A percentile compares a stretch with the other conserved stretches of the same genome.
These are phyloP conservation scores for Trichoderma oligosporum DNA, from an alignment of 2,329 filamentous ascomycete species.

Conservation along the genomic window DNA sequence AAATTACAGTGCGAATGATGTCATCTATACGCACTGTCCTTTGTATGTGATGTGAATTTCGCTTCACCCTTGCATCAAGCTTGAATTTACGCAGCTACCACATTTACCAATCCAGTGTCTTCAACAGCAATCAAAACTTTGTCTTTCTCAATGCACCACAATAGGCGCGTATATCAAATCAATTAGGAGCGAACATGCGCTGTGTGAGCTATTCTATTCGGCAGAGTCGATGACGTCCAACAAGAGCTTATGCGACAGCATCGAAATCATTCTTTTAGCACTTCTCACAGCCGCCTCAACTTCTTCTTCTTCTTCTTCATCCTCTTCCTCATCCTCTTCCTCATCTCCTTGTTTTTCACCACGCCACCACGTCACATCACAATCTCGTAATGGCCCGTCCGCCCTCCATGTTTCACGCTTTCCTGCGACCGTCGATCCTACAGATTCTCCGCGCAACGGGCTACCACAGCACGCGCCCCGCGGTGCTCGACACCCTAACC, in stretches of 20 bases:
- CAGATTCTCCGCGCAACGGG: constrained; percentile 89
- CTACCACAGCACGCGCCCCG: constrained; percentile 77
- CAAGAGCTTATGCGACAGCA: constrained; percentile 27
- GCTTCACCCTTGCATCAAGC: constrained; percentile 1
- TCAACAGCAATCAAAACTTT: neutral
- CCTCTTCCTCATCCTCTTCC: neutral
- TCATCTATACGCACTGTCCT: neutral
- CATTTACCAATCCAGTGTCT: neutral
- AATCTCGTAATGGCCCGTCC: constrained; percentile 41
- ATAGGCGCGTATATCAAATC: neutral
- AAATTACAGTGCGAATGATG: neutral
- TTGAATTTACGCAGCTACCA: neutral
- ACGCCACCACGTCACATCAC: neutral
- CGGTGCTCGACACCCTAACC: constrained; percentile 81
- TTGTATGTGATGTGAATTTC: neutral
- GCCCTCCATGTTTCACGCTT: constrained; percentile 60
- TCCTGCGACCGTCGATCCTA: constrained; percentile 80
- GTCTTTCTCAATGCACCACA: neutral
- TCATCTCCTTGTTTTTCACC: neutral
- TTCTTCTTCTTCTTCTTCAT: neutral
- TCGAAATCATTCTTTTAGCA: constrained; percentile 22
- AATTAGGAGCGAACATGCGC: constrained; percentile 29
- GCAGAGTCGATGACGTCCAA: constrained; percentile 32
- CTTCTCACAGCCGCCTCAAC: constrained; percentile 16
- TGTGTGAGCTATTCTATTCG: constrained; percentile 23